Base-by-base conservation (phyloP, 768 basidiomycete genomes). In the Lenzites betulinus region DNA sequence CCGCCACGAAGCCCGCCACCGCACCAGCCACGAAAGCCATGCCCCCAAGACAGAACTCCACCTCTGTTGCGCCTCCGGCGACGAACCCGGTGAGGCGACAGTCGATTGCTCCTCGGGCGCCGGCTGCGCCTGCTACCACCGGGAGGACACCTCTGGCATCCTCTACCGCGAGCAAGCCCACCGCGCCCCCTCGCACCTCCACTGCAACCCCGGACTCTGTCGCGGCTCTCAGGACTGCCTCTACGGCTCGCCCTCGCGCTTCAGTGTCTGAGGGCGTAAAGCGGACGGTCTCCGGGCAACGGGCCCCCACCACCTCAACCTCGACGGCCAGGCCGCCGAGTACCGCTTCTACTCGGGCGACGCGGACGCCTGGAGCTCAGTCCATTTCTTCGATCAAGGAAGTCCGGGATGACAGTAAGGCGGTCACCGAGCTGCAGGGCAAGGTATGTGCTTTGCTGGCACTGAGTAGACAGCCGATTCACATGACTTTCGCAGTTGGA, bases 321-420 rank as follows among this genome's bases (percentile, higher is more conserved):
- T 69, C 76, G 15, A 57, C 81, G 26, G 69, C 74, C 28, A 65
- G 77, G 47, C 69, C 77, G 1, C 77, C 77, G 30, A 66, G 76
- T 56, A 68, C 77, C 26, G 62, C 78, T 16, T 66, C 75, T 44
- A 64, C 74, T 52, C 67, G 76, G 28, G 66, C 77, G 9, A 82
- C 77, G 56, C 62, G 83, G 42, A 71, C 81, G 55, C 79, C 83
- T 18, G 72, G 82, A 28, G 67, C 83, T 39, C 75, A 79, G 25
- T 92, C 90, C 15, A 85, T 92, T 49, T 81, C 88, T n/a, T 90
- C 90, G 9, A 85, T 92, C 59, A 81, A 79, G 59, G 91, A 91
- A 66, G 76, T 87, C 18, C 83, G 81, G 62, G 87, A 86, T 62
- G 85, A 86, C 64, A 76, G 73, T n/a, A 84, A 83, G 67, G 80